Evolutionary conservation across 129 eudicot genomes (phyloP), one percentile per base, ranked within the genome.

Genomic region (Oenanthe sinensis): DNA sequence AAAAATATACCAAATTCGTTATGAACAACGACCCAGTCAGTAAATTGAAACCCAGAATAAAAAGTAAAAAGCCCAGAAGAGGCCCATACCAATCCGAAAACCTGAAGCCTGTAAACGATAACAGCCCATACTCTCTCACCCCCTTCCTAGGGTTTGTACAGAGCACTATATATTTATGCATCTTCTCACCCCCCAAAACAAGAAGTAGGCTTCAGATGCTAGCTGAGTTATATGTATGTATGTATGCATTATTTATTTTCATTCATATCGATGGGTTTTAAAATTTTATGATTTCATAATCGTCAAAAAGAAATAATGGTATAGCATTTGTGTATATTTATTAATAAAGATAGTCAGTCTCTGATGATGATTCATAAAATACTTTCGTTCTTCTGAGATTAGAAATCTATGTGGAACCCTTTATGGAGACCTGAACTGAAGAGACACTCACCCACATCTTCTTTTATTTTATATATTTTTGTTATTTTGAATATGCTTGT

Each of bases 331-430:
- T n/a, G n/a, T n/a, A n/a, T n/a, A n/a, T n/a, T n/a, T n/a, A n/a
- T n/a, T n/a, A n/a, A n/a, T n/a, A n/a, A 58, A n/a, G 4, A 7
- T 8, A 58, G 65, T 58, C 1, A 33, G 42, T 39, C 30, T 60
- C 68, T 60, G 33, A n/a, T 60, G 68, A 60, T 60, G 68, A n/a
- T 60, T 24, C 68, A 60, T 3, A 60, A 2, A 60, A n/a, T 60
- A 60, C 68, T 60, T 60, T 60, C 68, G 68, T 60, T 60, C 68
- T 60, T 60, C 68, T 24, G 68, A 60, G 68, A n/a, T 60, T 60
- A 8, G 42, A 39, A n/a, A 6, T 60, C 68, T 60, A 3, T 60
- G 68, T 60, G 68, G 68, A 60, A 60, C 15, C 10, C 3, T 55
- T 60, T 60, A 8, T 60, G 68, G 68, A 60, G 68, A 60, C 68